These are phyloP conservation scores for Clitocybe nebularis DNA, from an alignment of 1,284 basidiomycete species.

Conservation along the genomic window DNA sequence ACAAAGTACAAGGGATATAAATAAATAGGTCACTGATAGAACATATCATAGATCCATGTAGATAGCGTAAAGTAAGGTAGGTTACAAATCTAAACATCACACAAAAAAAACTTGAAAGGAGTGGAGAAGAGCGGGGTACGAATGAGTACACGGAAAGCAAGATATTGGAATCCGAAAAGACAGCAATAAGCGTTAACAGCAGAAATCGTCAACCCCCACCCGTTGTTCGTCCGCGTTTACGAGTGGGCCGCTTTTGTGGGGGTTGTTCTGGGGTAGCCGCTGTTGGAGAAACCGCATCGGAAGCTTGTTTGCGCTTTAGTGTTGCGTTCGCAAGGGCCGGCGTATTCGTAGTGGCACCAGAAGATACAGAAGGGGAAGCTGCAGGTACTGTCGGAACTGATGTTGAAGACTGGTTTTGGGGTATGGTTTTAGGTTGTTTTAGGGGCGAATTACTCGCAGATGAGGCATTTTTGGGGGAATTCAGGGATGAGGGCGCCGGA, in stretches of 20 bases:
- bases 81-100: conserved; percentile 47
- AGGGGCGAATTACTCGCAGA: conserved; percentile 48
- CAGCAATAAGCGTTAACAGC: conserved; percentile 25
- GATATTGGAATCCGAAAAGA: conserved; percentile 29
- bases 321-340: conserved; percentile 51
- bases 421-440: conserved; percentile 53
- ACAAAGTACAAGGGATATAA: conserved; percentile 29
- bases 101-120: conserved; percentile 19
- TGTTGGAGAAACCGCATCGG: conserved; percentile 49
- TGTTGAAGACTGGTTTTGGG: conserved; percentile 34
- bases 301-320: conserved; percentile 60
- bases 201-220: conserved; percentile 30
- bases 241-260: conserved; percentile 45
- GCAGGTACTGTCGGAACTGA: conserved; percentile 37
- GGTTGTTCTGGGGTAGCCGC: conserved; percentile 42
- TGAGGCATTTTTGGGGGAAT: conserved; percentile 46
- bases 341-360: conserved; percentile 36
- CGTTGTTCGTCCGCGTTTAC: conserved; percentile 47
- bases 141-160: conserved; percentile 18
- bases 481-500: conserved; percentile 26
- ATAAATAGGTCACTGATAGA: conserved; percentile 32
- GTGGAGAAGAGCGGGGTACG: conserved; percentile 19
- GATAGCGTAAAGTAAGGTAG: conserved; percentile 30
- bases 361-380: conserved; percentile 36
- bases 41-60: conserved; percentile 33